Percentiles rank a stretch among this genome's conserved stretches.
Conservation (phyloP, 225 moss, liverwort and hornwort genomes). For the Rhytidiadelphus loreus region DNA sequence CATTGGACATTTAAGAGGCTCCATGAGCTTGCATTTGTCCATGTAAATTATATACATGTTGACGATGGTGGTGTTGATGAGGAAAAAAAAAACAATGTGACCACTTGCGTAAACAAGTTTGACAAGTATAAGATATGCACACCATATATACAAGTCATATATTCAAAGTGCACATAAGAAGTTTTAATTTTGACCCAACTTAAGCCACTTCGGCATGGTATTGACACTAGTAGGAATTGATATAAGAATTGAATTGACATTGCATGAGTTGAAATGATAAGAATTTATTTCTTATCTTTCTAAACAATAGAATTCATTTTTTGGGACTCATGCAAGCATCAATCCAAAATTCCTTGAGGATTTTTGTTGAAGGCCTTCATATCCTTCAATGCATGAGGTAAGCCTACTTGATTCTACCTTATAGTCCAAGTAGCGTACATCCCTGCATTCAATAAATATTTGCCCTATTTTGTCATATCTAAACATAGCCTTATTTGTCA, state of each 20-base stretch:
- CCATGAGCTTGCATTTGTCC: background rate
- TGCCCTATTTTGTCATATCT: background rate
- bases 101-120: background rate
- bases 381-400: background rate
- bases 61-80: background rate
- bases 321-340: rapidly evolving
- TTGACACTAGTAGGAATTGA: rapidly evolving
- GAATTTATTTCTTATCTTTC: rapidly evolving
- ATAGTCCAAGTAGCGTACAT: background rate
- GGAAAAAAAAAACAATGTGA: no score
- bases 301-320: background rate
- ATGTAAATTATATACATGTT: background rate
- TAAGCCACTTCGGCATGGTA: rapidly evolving
- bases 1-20: rapidly evolving
- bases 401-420: rapidly evolving
- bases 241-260: background rate
- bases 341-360: background rate
- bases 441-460: background rate
- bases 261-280: background rate
- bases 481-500: background rate
- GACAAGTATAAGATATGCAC: background rate
- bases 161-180: background rate
- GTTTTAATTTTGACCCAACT: rapidly evolving
- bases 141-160: rapidly evolving
- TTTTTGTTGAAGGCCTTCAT: background rate